A percentile compares a stretch with the other conserved stretches of the same genome.
These are phyloP conservation scores for Entomortierella parvispora DNA, from an alignment of 192 early-diverging fungal genomes.

Conservation along the genomic window DNA sequence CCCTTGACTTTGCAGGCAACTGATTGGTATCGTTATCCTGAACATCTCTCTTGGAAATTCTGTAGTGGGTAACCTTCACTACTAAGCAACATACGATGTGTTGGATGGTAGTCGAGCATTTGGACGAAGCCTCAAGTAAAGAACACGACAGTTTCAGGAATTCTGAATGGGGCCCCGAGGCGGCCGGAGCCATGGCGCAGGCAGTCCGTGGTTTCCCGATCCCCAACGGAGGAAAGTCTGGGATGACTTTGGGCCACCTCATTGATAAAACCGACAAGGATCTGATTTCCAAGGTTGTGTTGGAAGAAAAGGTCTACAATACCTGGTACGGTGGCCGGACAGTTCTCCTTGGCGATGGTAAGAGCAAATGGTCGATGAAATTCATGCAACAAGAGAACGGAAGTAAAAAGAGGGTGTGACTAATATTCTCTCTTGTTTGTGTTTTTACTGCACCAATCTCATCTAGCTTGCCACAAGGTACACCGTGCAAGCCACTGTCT, in stretches of 20 bases:
- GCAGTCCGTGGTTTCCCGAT: constrained; percentile 3
- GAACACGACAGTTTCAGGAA: neutral
- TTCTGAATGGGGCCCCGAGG: constrained; percentile 16
- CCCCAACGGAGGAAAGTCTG: neutral
- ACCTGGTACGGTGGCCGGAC: constrained; percentile 16
- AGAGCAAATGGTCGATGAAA: too few species aligned
- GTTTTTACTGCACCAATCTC: neutral
- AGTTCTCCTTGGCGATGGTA: constrained; percentile 11
- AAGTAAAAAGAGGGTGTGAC: too few species aligned
- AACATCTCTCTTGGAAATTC: too few species aligned
- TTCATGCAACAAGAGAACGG: too few species aligned
- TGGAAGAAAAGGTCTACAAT: constrained; percentile 17
- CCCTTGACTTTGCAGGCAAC: neutral
- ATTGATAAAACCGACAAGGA: constrained; percentile 4
- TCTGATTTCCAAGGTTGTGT: constrained; percentile 12
- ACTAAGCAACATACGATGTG: neutral
- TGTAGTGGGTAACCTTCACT: constrained; percentile 9
- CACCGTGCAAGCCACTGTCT: neutral
- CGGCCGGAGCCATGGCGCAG: constrained; percentile 3
- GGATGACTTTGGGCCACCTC: constrained; percentile 7
- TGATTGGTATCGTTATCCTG: neutral
- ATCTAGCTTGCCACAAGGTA: constrained; percentile 3
- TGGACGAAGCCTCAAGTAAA: constrained; percentile 5
- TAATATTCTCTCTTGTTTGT: neutral
- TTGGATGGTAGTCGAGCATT: constrained; percentile 1